A percentile compares a stretch with the other conserved stretches of the same genome.
Evolutionary conservation across 352 stramenopile genomes (phyloP).

Genomic region (Phytophthora parvispora): DNA sequence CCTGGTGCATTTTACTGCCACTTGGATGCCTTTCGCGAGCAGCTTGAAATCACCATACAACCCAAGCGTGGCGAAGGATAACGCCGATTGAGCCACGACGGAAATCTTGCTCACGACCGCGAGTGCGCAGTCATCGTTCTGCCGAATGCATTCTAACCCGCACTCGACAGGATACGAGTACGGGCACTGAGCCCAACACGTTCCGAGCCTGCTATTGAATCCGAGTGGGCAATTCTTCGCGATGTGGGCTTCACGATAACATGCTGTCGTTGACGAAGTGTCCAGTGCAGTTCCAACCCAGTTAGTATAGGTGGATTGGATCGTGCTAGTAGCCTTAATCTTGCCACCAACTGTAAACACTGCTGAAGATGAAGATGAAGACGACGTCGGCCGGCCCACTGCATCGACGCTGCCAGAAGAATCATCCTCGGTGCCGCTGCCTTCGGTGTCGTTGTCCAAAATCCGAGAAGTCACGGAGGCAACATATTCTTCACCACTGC

Average conservation of each 20-base stretch:
- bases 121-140: slow-evolving; percentile 40
- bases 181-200: slow-evolving; percentile 48
- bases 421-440: too few relatives aligned
- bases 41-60: too few relatives aligned
- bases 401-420: too few relatives aligned
- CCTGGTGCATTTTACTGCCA: slow-evolving; percentile 37
- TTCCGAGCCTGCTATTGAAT: slow-evolving; percentile 16
- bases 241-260: slow-evolving; percentile 33
- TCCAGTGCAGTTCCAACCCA: slow-evolving; percentile 15
- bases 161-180: slow-evolving; percentile 45
- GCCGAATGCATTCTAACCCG: slow-evolving; percentile 46
- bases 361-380: too few relatives aligned
- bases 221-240: slow-evolving; percentile 23
- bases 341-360: too few relatives aligned
- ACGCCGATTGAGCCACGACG: slow-evolving; percentile 3
- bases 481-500: too few relatives aligned
- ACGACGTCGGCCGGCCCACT: too few relatives aligned
- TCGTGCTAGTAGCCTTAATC: slow-evolving; percentile 15
- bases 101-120: slow-evolving; percentile 26
- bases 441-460: too few relatives aligned
- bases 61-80: slow-evolving; percentile 19
- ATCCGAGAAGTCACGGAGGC: too few relatives aligned
- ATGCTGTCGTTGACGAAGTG: slow-evolving; percentile 17
- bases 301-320: slow-evolving; percentile 19
- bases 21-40: slow-evolving; percentile 13